Percentiles rank a stretch among this genome's conserved stretches.
phyloP scores from a whole-genome alignment of 2,329 filamentous ascomycete species.

The Aspergillus vadensis region DNA sequence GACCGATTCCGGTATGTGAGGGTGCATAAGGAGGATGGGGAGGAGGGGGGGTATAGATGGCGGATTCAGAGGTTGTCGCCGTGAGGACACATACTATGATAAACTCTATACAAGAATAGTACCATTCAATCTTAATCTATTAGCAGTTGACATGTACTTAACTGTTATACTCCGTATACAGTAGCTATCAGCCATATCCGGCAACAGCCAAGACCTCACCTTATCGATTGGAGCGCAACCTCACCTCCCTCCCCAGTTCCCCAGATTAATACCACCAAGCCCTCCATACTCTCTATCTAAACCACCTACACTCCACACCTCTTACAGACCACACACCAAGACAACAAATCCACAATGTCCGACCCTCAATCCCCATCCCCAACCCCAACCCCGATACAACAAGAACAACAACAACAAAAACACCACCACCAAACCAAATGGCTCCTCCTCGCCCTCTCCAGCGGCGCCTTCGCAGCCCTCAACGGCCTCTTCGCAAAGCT shows the following conservation, averaged over 20 bases:
- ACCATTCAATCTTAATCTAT: not conserved
- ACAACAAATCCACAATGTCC: too few relatives aligned
- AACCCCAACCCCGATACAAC: not conserved
- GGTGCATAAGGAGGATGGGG: constrained; percentile 60
- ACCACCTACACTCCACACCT: not conserved
- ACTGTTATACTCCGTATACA: too few relatives aligned
- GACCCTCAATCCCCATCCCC: too few relatives aligned
- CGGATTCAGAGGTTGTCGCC: constrained; percentile 44
- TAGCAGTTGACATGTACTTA: too few relatives aligned
- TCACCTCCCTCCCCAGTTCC: too few relatives aligned
- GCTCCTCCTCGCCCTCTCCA: constrained; percentile 61
- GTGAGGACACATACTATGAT: constrained; percentile 21
- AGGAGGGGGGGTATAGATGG: constrained; percentile 49
- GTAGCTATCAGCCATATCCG: too few relatives aligned
- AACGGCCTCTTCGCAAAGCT: constrained; percentile 70
- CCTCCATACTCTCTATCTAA: not conserved
- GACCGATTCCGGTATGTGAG: constrained; percentile 87
- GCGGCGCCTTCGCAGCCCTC: constrained; percentile 63
- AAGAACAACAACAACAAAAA: constrained; percentile 4
- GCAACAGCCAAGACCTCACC: too few relatives aligned
- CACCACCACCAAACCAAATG: constrained; percentile 35
- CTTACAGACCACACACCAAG: not conserved
- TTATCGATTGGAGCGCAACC: too few relatives aligned
- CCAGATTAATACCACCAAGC: too few relatives aligned
- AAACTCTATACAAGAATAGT: not conserved